phyloP scores from a whole-genome alignment of 2,329 filamentous ascomycete species.

The Colletotrichum cereale region DNA sequence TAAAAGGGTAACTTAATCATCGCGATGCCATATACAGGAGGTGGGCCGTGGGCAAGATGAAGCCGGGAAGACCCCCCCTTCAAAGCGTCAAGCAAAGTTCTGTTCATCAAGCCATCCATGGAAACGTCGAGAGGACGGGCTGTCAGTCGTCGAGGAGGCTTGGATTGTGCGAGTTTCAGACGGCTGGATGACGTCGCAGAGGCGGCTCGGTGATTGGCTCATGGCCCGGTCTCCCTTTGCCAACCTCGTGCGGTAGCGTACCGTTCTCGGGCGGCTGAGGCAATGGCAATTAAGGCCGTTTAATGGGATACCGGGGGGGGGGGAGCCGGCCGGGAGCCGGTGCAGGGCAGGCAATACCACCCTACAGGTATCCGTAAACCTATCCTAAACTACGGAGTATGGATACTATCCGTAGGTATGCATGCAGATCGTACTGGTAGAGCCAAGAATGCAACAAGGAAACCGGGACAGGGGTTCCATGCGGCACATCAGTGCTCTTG shows the following conservation, averaged over 20 bases:
- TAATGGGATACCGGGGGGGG: neutral
- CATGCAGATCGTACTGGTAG: neutral
- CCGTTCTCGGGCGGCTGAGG: neutral
- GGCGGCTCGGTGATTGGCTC: constrained; percentile 15
- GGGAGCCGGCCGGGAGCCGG: no score
- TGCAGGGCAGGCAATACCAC: neutral
- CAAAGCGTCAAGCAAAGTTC: neutral
- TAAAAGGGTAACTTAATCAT: neutral
- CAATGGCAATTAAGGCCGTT: constrained; percentile 19
- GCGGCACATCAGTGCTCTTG: neutral
- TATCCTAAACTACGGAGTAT: neutral
- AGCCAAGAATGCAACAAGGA: neutral
- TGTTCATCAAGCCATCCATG: neutral
- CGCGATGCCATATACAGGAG: neutral
- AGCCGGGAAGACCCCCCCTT: neutral
- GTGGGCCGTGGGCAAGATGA: neutral
- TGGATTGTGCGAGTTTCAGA: constrained; percentile 32
- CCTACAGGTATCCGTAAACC: no score
- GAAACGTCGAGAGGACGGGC: neutral
- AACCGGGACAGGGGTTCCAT: constrained; percentile 10
- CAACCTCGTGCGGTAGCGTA: neutral
- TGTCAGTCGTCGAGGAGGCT: constrained; percentile 3
- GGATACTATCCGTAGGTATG: no score
- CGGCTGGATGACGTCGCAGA: constrained; percentile 22
- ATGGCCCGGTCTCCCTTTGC: neutral